A percentile compares a stretch with the other conserved stretches of the same genome.
phyloP scores from a whole-genome alignment of 257 asterid species.

The Thymus mandschuricus region DNA sequence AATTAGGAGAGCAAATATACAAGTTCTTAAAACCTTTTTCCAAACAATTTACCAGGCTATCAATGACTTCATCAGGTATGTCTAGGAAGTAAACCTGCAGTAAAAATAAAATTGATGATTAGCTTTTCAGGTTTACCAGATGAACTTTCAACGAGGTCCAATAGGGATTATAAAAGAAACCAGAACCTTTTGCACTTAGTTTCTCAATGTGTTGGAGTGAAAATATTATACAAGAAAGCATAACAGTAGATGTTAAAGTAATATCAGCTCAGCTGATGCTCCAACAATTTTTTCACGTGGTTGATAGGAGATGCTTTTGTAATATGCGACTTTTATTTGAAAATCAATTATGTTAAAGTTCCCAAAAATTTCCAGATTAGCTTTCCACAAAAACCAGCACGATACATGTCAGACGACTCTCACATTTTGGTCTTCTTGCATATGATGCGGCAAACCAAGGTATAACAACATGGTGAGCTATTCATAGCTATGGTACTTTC shows the following conservation, averaged over 20 bases:
- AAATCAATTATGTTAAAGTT: too few relatives aligned
- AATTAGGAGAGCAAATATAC: conserved; percentile 28
- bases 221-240: background rate
- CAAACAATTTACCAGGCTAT: conserved; percentile 63
- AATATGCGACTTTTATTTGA: background rate
- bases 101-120: conserved; percentile 15
- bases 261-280: background rate
- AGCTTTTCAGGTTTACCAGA: conserved; percentile 17
- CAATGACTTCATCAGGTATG: conserved; percentile 77
- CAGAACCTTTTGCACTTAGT: background rate
- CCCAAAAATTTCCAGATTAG: background rate
- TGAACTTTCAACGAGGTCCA: background rate
- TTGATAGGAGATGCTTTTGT: background rate
- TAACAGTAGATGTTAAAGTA: background rate
- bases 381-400: background rate
- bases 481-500: background rate
- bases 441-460: conserved; percentile 7
- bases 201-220: conserved; percentile 1
- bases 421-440: background rate
- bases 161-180: background rate
- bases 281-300: background rate
- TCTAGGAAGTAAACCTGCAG: conserved; percentile 85
- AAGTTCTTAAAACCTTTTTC: background rate
- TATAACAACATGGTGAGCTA: background rate
- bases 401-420: background rate